Evolutionary conservation across 192 early-diverging fungal genomes (phyloP).

Genomic region (Physocladia obscura): DNA sequence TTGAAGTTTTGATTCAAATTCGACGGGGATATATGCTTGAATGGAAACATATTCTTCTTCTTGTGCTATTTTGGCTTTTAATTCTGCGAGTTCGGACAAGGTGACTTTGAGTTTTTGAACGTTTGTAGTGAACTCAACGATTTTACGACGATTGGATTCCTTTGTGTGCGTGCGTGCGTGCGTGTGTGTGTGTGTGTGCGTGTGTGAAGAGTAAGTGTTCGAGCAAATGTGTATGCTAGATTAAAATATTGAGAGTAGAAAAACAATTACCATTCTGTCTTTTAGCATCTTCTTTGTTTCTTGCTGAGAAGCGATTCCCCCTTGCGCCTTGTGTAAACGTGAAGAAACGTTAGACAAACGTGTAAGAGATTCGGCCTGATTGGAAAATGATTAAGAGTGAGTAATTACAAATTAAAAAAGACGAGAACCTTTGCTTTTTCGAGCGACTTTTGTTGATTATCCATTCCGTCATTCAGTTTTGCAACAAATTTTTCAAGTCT

Average conservation of each 20-base stretch:
- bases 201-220: neutral
- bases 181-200: neutral
- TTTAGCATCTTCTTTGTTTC: constrained; percentile 38
- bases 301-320: constrained; percentile 29
- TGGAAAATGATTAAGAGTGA: neutral
- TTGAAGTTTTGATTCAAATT: constrained; percentile 39
- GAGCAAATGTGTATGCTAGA: neutral
- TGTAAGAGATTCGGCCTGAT: constrained; percentile 21
- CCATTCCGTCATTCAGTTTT: constrained; percentile 35
- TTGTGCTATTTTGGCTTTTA: constrained; percentile 34
- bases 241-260: neutral
- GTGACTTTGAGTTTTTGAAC: constrained; percentile 32
- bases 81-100: constrained; percentile 44
- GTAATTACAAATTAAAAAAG: neutral
- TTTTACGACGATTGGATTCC: constrained; percentile 40
- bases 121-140: constrained; percentile 12
- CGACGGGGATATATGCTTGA: neutral
- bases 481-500: constrained; percentile 47
- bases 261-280: constrained; percentile 28
- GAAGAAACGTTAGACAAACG: constrained; percentile 15
- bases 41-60: constrained; percentile 25
- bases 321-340: constrained; percentile 24
- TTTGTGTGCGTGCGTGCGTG: constrained; percentile 9
- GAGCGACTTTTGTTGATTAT: neutral
- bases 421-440: constrained; percentile 1